These are phyloP conservation scores for Pseudozyma tsukubaensis DNA, from an alignment of 1,284 basidiomycete species.

Conservation along the genomic window DNA sequence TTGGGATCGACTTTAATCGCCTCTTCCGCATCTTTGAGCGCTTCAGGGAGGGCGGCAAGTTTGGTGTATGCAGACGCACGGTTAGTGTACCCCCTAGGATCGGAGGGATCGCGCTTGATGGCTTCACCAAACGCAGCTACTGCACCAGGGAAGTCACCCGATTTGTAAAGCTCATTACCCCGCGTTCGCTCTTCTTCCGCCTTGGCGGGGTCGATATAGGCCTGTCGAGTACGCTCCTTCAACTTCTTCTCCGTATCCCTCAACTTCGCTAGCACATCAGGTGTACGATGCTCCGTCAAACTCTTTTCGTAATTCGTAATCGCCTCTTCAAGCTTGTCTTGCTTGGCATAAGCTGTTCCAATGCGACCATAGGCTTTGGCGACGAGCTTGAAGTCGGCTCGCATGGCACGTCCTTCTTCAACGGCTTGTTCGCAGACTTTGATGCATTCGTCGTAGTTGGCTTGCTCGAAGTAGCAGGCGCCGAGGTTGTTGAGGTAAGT, in stretches of 20 bases:
- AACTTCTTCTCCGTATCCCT: slow-evolving; percentile 79
- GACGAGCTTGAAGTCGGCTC: slow-evolving; percentile 74
- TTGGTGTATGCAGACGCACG: slow-evolving; percentile 96
- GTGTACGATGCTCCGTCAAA: slow-evolving; percentile 94
- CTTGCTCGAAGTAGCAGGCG: slow-evolving; percentile 94
- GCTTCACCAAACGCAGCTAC: slow-evolving; percentile 94
- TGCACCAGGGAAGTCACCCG: slow-evolving; percentile 75
- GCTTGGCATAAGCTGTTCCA: slow-evolving; percentile 86
- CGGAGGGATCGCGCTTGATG: slow-evolving; percentile 92
- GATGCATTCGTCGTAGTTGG: slow-evolving; percentile 88
- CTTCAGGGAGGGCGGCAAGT: slow-evolving; percentile 91
- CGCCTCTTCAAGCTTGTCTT: slow-evolving; percentile 80
- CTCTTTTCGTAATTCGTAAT: slow-evolving; percentile 72
- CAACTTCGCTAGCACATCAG: slow-evolving; percentile 90
- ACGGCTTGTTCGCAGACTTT: slow-evolving; percentile 93
- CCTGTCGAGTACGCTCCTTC: slow-evolving; percentile 80
- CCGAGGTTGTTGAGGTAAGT: slow-evolving; percentile 77
- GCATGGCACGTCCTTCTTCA: slow-evolving; percentile 82
- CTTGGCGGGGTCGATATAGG: slow-evolving; percentile 89
- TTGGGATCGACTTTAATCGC: slow-evolving; percentile 91
- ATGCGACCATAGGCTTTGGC: slow-evolving; percentile 86
- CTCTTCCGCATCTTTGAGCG: slow-evolving; percentile 92
- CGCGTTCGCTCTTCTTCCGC: slow-evolving; percentile 87
- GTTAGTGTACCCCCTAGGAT: slow-evolving; percentile 95
- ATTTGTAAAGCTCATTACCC: slow-evolving; percentile 91